A percentile compares a stretch with the other conserved stretches of the same genome.
phyloP scores from a whole-genome alignment of 352 stramenopile genomes.

The Pythium volutum region DNA sequence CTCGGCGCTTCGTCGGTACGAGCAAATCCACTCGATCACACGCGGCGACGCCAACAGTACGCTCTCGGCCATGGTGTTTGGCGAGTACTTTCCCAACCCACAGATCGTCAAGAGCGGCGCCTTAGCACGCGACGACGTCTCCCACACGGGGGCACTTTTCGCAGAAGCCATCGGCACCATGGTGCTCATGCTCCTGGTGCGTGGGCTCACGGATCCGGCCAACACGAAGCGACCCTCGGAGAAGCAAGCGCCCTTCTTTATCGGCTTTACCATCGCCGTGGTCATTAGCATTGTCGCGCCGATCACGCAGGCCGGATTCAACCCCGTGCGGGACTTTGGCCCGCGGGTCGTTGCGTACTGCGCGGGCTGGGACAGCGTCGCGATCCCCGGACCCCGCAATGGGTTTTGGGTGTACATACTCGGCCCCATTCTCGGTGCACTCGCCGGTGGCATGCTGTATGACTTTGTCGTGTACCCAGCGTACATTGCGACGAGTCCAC shows the following conservation, averaged over 20 bases:
- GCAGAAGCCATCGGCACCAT: conserved; percentile 58
- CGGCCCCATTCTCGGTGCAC: conserved; percentile 51
- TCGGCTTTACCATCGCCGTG: conserved; percentile 46
- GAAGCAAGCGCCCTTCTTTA: conserved; percentile 40
- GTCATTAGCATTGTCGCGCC: conserved; percentile 56
- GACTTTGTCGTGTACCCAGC: conserved; percentile 27
- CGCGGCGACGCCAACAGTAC: conserved; percentile 35
- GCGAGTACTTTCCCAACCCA: conserved; percentile 66
- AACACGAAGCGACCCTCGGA: conserved; percentile 25
- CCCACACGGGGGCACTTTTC: conserved; percentile 35
- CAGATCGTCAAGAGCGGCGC: conserved; percentile 28
- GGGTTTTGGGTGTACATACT: conserved; percentile 71
- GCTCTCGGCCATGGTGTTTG: conserved; percentile 63
- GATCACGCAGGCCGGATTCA: conserved; percentile 69
- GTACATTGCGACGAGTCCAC: neutral
- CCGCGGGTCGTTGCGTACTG: conserved; percentile 55
- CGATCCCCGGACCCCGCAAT: conserved; percentile 38
- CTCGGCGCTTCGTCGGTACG: conserved; percentile 46
- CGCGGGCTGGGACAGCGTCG: conserved; percentile 51
- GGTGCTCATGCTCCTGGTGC: conserved; percentile 61
- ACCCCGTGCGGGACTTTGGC: conserved; percentile 76
- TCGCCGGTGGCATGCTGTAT: conserved; percentile 47
- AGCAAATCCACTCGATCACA: conserved; percentile 40
- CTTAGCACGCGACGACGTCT: conserved; percentile 32
- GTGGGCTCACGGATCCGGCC: conserved; percentile 44